Evolutionary conservation across 139 green algal genomes (phyloP).

Genomic region (Zygnema circumcarinatum): DNA sequence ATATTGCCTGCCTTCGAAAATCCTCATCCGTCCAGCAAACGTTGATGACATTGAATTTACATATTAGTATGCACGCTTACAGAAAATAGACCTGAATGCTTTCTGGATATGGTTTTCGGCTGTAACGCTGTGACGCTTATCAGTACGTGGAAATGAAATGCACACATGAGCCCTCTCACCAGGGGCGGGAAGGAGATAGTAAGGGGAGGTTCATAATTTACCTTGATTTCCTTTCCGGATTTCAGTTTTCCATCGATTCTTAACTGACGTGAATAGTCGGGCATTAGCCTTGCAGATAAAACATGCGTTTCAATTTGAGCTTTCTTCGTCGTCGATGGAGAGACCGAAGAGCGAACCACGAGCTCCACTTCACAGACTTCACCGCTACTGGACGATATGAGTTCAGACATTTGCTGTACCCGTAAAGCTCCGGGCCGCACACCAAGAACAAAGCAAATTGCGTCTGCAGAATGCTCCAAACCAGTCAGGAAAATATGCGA

Average conservation of each 20-base stretch:
- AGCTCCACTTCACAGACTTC: slow-evolving; percentile 26
- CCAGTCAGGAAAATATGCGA: not conserved
- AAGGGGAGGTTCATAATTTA: slow-evolving; percentile 11
- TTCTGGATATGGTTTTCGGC: too few relatives aligned
- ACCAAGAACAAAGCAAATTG: slow-evolving; percentile 21
- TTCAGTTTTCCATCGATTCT: slow-evolving; percentile 31
- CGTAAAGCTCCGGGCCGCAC: not conserved
- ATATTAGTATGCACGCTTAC: too few relatives aligned
- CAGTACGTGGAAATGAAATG: too few relatives aligned
- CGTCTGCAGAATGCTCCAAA: not conserved
- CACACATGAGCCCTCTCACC: too few relatives aligned
- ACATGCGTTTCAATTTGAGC: not conserved
- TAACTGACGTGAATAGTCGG: slow-evolving; percentile 8
- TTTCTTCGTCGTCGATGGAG: not conserved
- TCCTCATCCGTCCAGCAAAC: too few relatives aligned
- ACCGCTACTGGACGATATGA: slow-evolving; percentile 15
- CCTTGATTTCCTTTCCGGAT: slow-evolving; percentile 10
- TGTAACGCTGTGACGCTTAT: too few relatives aligned
- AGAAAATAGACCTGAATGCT: too few relatives aligned
- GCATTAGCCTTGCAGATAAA: slow-evolving; percentile 14
- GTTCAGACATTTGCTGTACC: slow-evolving; percentile 5
- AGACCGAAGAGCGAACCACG: not conserved
- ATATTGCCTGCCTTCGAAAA: too few relatives aligned
- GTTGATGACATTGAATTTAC: too few relatives aligned
- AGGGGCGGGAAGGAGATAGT: too few relatives aligned